A percentile compares a stretch with the other conserved stretches of the same genome.
phyloP scores from a whole-genome alignment of 768 basidiomycete genomes.

The Saitozyma sp. region DNA sequence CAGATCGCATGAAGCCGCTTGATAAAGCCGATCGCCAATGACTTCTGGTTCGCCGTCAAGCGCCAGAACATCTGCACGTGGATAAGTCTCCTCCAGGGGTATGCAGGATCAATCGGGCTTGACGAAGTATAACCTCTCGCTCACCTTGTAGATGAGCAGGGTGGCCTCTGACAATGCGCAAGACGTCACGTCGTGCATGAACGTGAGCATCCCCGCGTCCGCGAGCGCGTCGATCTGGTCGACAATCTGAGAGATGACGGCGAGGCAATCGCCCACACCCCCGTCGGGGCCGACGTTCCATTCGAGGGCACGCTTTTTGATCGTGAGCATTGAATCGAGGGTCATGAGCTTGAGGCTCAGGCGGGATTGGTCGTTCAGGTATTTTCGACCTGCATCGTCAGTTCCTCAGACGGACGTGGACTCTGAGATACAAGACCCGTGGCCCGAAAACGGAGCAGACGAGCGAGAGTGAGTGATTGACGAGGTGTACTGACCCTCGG shows the following conservation, averaged over 20 bases:
- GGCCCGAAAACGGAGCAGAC: too few relatives aligned
- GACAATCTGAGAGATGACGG: conserved; percentile 4
- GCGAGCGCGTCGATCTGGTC: conserved; percentile 2
- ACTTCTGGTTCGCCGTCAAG: conserved; percentile 1
- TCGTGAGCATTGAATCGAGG: too few relatives aligned
- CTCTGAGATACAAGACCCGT: too few relatives aligned
- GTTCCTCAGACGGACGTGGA: too few relatives aligned
- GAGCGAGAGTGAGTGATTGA: too few relatives aligned
- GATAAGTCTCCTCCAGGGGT: too few relatives aligned
- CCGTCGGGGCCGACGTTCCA: conserved; percentile 1
- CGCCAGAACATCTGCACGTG: conserved; percentile 5
- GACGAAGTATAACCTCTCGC: neutral
- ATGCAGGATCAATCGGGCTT: neutral
- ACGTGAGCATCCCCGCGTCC: conserved; percentile 3
- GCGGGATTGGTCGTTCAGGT: too few relatives aligned
- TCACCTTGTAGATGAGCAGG: conserved; percentile 9
- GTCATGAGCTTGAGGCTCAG: too few relatives aligned
- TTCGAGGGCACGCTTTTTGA: too few relatives aligned
- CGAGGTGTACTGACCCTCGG: too few relatives aligned
- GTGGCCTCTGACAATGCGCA: conserved; percentile 5
- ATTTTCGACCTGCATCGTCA: too few relatives aligned
- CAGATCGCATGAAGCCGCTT: conserved; percentile 6
- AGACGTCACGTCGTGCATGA: conserved; percentile 13
- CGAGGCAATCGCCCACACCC: conserved; percentile 3
- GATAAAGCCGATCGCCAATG: conserved; percentile 1